phyloP scores from a whole-genome alignment of 805 yeast species.

The Metschnikowia henanensis region DNA sequence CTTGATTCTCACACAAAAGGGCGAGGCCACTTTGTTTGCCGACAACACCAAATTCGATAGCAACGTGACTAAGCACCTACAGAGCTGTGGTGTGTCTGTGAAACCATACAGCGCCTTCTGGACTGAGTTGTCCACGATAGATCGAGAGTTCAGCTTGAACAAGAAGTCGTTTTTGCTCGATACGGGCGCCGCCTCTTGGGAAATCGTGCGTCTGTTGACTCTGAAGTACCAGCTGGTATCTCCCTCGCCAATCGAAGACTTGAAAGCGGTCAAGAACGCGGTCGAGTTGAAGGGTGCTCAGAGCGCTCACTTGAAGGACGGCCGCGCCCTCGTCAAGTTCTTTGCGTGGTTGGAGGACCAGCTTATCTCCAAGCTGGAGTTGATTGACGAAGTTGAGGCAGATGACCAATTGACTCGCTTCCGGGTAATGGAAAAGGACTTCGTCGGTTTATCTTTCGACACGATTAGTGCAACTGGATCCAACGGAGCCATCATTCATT shows the following conservation, averaged over 20 bases:
- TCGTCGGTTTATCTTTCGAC: constrained; percentile 66
- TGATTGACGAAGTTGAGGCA: constrained; percentile 59
- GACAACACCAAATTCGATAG: constrained; percentile 41
- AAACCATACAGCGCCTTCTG: constrained; percentile 48
- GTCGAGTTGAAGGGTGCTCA: constrained; percentile 52
- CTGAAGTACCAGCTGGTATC: constrained; percentile 28
- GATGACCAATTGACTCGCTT: constrained; percentile 46
- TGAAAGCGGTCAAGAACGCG: constrained; percentile 53
- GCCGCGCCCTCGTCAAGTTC: constrained; percentile 52
- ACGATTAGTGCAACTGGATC: constrained; percentile 77
- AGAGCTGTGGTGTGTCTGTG: constrained; percentile 27
- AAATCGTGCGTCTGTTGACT: constrained; percentile 34
- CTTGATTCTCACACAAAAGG: constrained; percentile 31
- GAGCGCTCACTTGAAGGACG: constrained; percentile 56
- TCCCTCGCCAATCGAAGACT: constrained; percentile 45
- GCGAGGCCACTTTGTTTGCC: constrained; percentile 39
- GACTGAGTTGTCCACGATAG: constrained; percentile 38
- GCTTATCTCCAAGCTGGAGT: constrained; percentile 39
- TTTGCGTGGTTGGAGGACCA: constrained; percentile 62
- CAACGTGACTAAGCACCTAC: constrained; percentile 26
- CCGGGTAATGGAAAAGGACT: constrained; percentile 44
- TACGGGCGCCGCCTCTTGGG: constrained; percentile 36
- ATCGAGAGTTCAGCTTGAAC: constrained; percentile 34
- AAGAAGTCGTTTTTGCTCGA: constrained; percentile 34
- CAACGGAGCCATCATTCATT: constrained; percentile 77